Conservation (phyloP, 768 basidiomycete species). For the Sporobolomyces phaffii region DNA sequence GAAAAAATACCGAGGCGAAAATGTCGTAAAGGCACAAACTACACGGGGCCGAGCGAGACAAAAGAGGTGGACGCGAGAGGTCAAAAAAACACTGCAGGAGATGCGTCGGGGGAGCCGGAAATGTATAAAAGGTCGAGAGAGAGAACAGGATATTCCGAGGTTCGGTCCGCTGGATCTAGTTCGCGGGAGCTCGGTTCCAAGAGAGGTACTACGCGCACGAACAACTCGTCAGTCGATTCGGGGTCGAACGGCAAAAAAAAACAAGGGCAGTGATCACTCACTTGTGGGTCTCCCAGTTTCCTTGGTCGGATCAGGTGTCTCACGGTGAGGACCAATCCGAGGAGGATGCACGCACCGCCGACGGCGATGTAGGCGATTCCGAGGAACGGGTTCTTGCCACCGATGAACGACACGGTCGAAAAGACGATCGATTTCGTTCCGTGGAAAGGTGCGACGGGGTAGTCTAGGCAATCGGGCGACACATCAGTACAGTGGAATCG, state of each 20-base stretch:
- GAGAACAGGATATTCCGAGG: no score
- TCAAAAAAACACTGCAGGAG: no score
- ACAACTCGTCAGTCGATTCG: no score
- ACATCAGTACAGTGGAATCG: background rate
- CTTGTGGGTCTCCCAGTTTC: conserved; percentile 50
- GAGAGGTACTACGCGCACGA: conserved; percentile 13
- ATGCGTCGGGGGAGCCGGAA: no score
- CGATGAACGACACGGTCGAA: conserved; percentile 96
- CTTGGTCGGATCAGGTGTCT: conserved; percentile 90
- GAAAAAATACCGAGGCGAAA: no score
- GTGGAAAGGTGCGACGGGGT: conserved; percentile 79
- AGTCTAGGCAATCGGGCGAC: conserved; percentile 56
- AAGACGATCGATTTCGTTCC: conserved; percentile 97
- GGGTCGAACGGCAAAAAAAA: background rate
- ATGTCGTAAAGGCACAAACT: no score
- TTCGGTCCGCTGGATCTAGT: background rate
- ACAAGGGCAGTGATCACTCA: background rate
- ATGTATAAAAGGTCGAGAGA: no score
- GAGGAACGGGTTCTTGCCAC: conserved; percentile 95
- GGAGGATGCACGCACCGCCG: conserved; percentile 74
- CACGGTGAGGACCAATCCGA: conserved; percentile 81
- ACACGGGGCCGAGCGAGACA: no score
- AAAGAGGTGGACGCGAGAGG: no score
- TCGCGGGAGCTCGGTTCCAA: conserved; percentile 28
- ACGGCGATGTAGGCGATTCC: conserved; percentile 97